Evolutionary conservation across 306 rosid genomes (phyloP), one percentile per base, ranked within the genome.

Genomic region (Malus sieversii): DNA sequence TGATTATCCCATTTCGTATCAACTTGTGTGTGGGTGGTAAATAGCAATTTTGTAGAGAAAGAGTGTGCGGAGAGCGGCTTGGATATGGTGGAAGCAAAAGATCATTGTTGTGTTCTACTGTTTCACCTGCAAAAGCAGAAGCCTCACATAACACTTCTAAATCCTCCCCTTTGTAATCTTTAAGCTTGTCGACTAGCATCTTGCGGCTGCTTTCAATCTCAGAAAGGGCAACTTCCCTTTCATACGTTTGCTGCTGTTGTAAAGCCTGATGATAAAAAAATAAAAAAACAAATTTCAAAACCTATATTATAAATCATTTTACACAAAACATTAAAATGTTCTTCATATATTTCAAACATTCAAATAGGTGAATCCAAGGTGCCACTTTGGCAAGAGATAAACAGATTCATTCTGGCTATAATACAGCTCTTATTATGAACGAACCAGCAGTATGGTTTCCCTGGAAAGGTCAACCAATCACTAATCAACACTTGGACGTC

Each of bases 31-130:
- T 66, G 6, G 93, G 88, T 22, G 86, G 77, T 64, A 80, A 64
- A 79, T 79, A 79, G 44, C 87, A 88, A 72, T 89, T 84, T 72
- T 84, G 85, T 48, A 90, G 79, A 68, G 75, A 51, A 62, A 86
- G 69, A 22, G 93, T 52, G 75, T 77, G 81, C 1, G 95, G 90
- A 77, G 89, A 90, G 60, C 84, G 93, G 72, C 71, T 87, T 23
- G 90, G 92, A 84, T 95, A 95, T 18, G 97, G 97, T 77, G 98
- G 98, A 74, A 95, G 98, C 61, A 88, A 83, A 48, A 92, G 87
- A 84, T 92, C 96, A 70, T 85, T 87, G 86, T 73, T 89, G 68
- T 83, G 89, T 75, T 90, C 92, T 59, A 95, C 97, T 14, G 96
- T 90, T 83, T 92, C 99, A 53, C 91, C 87, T 20, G 90, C 99